A percentile compares a stretch with the other conserved stretches of the same genome.
Evolutionary conservation across 495 filamentous ascomycete genomes (phyloP).

Genomic region (Ramalina intermedia): DNA sequence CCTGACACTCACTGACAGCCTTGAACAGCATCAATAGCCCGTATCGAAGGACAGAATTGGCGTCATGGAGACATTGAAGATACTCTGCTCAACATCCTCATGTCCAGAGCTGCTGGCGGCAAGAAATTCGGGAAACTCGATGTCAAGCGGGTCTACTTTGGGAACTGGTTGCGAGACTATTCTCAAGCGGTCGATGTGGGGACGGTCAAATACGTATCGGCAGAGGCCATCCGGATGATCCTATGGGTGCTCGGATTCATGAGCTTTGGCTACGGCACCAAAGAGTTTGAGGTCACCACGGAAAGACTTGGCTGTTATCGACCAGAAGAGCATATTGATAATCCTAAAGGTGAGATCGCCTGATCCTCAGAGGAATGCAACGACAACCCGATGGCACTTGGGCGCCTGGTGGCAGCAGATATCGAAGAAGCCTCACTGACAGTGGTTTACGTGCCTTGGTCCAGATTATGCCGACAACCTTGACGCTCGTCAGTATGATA

Average conservation of each 20-base stretch:
- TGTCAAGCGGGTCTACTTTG: conserved; percentile 76
- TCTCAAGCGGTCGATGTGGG: conserved; percentile 57
- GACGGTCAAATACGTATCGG: conserved; percentile 73
- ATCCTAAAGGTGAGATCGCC: conserved; percentile 36
- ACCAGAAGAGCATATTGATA: conserved; percentile 81
- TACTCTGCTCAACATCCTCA: conserved; percentile 55
- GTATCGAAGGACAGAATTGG: conserved; percentile 76
- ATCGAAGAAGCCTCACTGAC: conserved; percentile 26
- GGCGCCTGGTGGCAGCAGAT: not conserved
- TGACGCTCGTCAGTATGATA: conserved; percentile 72
- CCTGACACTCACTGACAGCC: not conserved
- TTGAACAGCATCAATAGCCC: conserved; percentile 42
- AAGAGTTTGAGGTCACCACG: conserved; percentile 80
- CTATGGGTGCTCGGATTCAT: conserved; percentile 50
- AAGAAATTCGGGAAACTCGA: conserved; percentile 80
- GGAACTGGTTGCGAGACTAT: conserved; percentile 84
- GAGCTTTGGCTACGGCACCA: conserved; percentile 64
- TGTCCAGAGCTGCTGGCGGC: conserved; percentile 63
- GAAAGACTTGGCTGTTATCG: conserved; percentile 81
- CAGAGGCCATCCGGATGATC: conserved; percentile 76
- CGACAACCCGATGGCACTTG: not conserved
- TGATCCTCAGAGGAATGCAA: too few species aligned
- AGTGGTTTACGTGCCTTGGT: not conserved
- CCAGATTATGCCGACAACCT: conserved; percentile 58
- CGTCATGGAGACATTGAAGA: conserved; percentile 89